Percentiles rank a stretch among this genome's conserved stretches.
These are phyloP conservation scores for Malus sieversii DNA, from an alignment of 306 rosid species.

Conservation along the genomic window DNA sequence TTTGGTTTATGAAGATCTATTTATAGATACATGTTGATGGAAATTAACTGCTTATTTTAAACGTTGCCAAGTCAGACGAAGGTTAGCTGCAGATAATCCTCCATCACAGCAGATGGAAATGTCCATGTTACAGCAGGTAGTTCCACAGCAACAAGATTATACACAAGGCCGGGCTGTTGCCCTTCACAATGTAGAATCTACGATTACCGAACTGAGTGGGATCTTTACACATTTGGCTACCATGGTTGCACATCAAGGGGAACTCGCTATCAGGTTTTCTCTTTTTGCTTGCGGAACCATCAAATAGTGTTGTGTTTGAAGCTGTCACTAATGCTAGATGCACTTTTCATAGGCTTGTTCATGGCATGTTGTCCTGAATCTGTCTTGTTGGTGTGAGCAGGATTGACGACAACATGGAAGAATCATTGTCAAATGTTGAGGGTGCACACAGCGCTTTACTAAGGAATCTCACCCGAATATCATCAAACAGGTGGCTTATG, in stretches of 20 bases:
- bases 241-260: constrained; percentile 98
- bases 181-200: constrained; percentile 90
- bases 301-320: neutral
- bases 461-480: constrained; percentile 77
- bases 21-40: constrained; percentile 3
- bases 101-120: constrained; percentile 94
- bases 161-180: constrained; percentile 65
- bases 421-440: constrained; percentile 80
- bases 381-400: constrained; percentile 34
- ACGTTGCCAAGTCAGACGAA: constrained; percentile 55
- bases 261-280: constrained; percentile 88
- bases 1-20: neutral
- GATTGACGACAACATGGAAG: constrained; percentile 93
- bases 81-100: constrained; percentile 73
- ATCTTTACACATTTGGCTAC: constrained; percentile 89
- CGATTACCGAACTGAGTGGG: constrained; percentile 91
- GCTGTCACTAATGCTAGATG: neutral
- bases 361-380: constrained; percentile 20
- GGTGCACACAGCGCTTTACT: constrained; percentile 83
- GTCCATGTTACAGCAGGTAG: constrained; percentile 95
- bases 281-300: neutral
- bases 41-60: constrained; percentile 19
- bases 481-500: constrained; percentile 87
- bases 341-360: neutral
- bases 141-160: constrained; percentile 68